A percentile compares a stretch with the other conserved stretches of the same genome.
phyloP scores from a whole-genome alignment of 1,284 basidiomycete species.

The Ganoderma multipileum region DNA sequence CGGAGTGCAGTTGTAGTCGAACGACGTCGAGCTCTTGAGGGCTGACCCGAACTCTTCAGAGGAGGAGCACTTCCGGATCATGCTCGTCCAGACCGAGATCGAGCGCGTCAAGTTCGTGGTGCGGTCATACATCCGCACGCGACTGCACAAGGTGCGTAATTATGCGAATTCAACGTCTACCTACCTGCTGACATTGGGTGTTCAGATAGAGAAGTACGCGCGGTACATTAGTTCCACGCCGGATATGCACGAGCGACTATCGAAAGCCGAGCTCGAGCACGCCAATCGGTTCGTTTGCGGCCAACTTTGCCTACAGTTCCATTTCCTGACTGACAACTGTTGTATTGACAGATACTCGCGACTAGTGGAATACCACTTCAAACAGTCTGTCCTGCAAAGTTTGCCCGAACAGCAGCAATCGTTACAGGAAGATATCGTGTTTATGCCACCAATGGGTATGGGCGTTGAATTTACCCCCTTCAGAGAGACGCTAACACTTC shows the following conservation, averaged over 20 bases:
- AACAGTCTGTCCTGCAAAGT: constrained; percentile 77
- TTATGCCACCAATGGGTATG: constrained; percentile 82
- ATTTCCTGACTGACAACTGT: background rate
- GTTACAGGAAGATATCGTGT: constrained; percentile 75
- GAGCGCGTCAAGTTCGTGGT: constrained; percentile 92
- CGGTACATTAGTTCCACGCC: constrained; percentile 76
- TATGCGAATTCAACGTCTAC: background rate
- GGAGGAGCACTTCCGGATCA: constrained; percentile 90
- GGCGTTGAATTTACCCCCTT: background rate
- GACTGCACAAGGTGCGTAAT: constrained; percentile 77
- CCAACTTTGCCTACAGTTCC: background rate
- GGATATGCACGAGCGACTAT: constrained; percentile 74
- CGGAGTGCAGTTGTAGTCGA: constrained; percentile 30
- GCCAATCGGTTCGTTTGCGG: constrained; percentile 70
- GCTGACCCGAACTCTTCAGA: constrained; percentile 83
- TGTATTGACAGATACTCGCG: constrained; percentile 65
- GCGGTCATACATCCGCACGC: constrained; percentile 84
- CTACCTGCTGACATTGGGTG: background rate
- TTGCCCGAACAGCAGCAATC: constrained; percentile 78
- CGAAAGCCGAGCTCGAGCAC: constrained; percentile 81
- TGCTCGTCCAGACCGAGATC: constrained; percentile 92
- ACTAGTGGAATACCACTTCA: constrained; percentile 77
- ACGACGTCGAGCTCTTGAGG: constrained; percentile 66
- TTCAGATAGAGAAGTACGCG: constrained; percentile 87
- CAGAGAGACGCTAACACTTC: background rate